These are phyloP conservation scores for Phytophthora crassamura DNA, from an alignment of 352 stramenopile genomes.

Conservation along the genomic window DNA sequence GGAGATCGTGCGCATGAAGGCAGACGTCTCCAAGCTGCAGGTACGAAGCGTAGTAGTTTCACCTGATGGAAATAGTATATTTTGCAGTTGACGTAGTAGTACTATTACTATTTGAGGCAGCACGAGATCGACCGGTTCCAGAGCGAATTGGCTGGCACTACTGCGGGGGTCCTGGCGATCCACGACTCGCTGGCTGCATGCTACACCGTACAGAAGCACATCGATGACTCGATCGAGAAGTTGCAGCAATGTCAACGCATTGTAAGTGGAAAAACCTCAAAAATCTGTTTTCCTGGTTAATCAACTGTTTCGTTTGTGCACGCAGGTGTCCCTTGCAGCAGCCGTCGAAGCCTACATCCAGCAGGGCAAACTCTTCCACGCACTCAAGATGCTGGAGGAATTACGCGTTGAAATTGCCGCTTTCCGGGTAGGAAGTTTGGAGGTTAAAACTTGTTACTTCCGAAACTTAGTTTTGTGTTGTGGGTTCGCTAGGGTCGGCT, in stretches of 20 bases:
- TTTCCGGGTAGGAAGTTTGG: slow-evolving; percentile 56
- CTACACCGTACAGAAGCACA: slow-evolving; percentile 66
- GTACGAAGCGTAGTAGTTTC: slow-evolving; percentile 17
- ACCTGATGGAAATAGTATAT: neutral
- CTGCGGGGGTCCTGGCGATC: slow-evolving; percentile 53
- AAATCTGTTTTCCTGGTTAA: too few relatives aligned
- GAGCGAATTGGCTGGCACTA: slow-evolving; percentile 57
- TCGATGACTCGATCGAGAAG: slow-evolving; percentile 83
- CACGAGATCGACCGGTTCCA: slow-evolving; percentile 75
- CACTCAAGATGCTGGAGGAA: slow-evolving; percentile 78
- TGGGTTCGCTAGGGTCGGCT: slow-evolving; percentile 63
- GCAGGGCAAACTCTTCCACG: slow-evolving; percentile 76
- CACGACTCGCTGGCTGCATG: slow-evolving; percentile 69
- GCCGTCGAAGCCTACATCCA: slow-evolving; percentile 74
- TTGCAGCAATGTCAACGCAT: slow-evolving; percentile 85
- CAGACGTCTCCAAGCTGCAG: slow-evolving; percentile 72
- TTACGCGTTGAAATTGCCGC: slow-evolving; percentile 69
- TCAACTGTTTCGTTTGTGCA: neutral
- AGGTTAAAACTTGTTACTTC: neutral
- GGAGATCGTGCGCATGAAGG: slow-evolving; percentile 85
- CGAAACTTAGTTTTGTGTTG: neutral
- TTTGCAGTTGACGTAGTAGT: neutral
- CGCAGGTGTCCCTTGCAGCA: slow-evolving; percentile 67
- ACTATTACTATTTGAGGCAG: slow-evolving; percentile 31
- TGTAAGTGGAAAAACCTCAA: slow-evolving; percentile 28